Evolutionary conservation across 257 asterid species (phyloP).

Genomic region (Verbascum thapsus): DNA sequence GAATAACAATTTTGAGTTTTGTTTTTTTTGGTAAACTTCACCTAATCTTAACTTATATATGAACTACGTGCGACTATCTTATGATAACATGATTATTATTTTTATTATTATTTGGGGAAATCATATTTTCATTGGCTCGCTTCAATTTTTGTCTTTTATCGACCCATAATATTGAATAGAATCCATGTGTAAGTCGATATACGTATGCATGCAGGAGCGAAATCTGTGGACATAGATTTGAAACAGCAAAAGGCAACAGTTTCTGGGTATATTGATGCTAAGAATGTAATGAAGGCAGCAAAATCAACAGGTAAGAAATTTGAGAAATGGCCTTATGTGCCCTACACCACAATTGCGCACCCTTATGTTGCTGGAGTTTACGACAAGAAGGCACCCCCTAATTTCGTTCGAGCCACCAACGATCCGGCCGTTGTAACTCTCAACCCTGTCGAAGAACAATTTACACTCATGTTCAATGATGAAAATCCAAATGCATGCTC

Average conservation of each 20-base stretch:
- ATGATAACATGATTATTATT: too few relatives aligned
- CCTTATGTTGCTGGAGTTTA: constrained; percentile 83
- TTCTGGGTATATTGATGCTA: constrained; percentile 68
- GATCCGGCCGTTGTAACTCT: constrained; percentile 66
- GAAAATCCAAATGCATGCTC: constrained; percentile 87
- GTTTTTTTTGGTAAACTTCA: too few relatives aligned
- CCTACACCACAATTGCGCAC: constrained; percentile 72
- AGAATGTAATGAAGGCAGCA: constrained; percentile 76
- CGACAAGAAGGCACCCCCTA: constrained; percentile 95
- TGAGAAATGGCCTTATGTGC: constrained; percentile 93
- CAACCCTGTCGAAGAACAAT: constrained; percentile 78
- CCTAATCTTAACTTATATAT: too few relatives aligned
- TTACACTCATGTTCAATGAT: constrained; percentile 76
- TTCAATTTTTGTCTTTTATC: too few relatives aligned
- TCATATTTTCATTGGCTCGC: too few relatives aligned
- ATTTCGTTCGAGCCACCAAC: constrained; percentile 57
- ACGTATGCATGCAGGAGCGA: constrained; percentile 74
- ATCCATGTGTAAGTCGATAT: too few relatives aligned
- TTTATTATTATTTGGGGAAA: too few relatives aligned
- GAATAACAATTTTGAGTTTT: too few relatives aligned
- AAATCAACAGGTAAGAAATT: constrained; percentile 64
- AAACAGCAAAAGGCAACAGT: constrained; percentile 92
- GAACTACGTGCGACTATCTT: not conserved
- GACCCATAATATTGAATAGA: too few relatives aligned
- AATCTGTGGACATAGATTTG: constrained; percentile 80